Evolutionary conservation across 148 eudicot species (phyloP), one percentile per base, ranked within the genome.

Genomic region (Spergularia bocconei): DNA sequence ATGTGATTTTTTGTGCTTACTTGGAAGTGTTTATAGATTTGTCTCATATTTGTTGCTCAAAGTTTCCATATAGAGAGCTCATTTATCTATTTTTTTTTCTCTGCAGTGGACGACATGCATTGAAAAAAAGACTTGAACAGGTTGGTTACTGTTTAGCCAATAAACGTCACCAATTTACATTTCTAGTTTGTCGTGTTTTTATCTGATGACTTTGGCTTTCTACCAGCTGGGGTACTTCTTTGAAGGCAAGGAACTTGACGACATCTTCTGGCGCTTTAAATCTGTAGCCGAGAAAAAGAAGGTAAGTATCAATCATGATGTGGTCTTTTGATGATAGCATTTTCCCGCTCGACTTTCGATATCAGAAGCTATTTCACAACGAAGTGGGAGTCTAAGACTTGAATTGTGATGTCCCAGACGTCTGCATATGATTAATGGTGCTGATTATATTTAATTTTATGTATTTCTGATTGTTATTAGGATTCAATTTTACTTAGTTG

Each of bases 51-150:
- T 68, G 12, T 20, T 6, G 57, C 16, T 41, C 47, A 11, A 10
- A 54, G 21, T 53, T 48, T 11, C 20, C 25, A 7, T 63, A 54
- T 63, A 11, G 23, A 25, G 16, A 47, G 10, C 5, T 55, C 17
- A 33, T 33, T 54, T 48, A 25, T 62, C 51, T 16, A 57, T 60
- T 76, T 67, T 21, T 57, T 66, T 39, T 25, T 77, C 75, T 54
- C 50, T 86, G 71, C 91, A 94, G 98, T 81, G 98, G 98, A 44
- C 95, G 97, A 14, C 98, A 94, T 88, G 98, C 98, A 79, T 81
- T 94, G 79, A 85, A 83, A 86, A 83, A 91, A 66, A 91, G 89
- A 72, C 92, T 94, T 83, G 81, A 86, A 71, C 90, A 94, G 95
- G 98, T 93, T 75, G 50, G 69, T 61, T 65, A 11, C 39, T 75